Base-by-base conservation (phyloP, 1,139 yeast species). In the Lodderomyces metapsilosis region DNA sequence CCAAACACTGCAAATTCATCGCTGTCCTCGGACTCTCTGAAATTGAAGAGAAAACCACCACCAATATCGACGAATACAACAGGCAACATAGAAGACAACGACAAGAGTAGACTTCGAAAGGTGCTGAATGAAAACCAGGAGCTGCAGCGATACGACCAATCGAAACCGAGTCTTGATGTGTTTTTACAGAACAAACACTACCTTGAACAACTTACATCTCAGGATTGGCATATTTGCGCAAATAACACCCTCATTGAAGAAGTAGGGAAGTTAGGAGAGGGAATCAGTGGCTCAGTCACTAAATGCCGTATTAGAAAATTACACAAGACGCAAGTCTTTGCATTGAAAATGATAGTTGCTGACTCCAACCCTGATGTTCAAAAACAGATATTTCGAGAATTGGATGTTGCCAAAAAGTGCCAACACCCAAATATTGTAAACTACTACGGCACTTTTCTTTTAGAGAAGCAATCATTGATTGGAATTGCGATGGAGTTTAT, bases 401-500 rank as follows among this genome's bases (percentile, higher is more conserved):
- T 92, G 43, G 95, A 88, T 58, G 88, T 88, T 62, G 91, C 92
- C 61, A 74, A 88, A 47, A 74, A 83, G 35, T 91, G 95, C 58
- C 76, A 80, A 52, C 84, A 94, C 34, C 88, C 88, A 4, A 84
- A 82, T 56, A 92, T 92, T 47, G 98, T 91, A 32, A 79, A 82
- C 58, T 92, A 92, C 62, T 92, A 88, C 58, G 98, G 98, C 3
- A 89, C 96, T 45, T 92, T 88, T 58, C 69, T 88, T 52, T 81
- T 86, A 51, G 88, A 83, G 52, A 78, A 78, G 46, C 52, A 78
- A 48, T 87, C 89, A 27, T 80, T 88, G 58, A 89, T 92, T 36
- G 77, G 77, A 3, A 92, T 92, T 27, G 91, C 96, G 35, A 92
- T 92, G 98, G 98, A 92, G 61, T 92, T 78, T 60, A 92, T 95